These are phyloP conservation scores for Viridothelium virens DNA, from an alignment of 495 filamentous ascomycete genomes.

Conservation along the genomic window DNA sequence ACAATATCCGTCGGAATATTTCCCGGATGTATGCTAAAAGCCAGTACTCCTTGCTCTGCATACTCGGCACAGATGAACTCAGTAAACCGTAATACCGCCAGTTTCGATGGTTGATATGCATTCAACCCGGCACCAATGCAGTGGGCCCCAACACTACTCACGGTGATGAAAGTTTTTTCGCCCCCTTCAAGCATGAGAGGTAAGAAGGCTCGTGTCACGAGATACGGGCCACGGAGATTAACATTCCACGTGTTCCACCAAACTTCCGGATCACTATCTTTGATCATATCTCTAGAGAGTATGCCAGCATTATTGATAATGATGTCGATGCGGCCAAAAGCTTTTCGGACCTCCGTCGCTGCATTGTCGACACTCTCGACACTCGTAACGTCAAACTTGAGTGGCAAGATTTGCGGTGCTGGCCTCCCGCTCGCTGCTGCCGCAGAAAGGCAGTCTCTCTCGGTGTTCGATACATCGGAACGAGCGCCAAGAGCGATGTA, in stretches of 20 bases:
- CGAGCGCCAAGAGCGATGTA: constrained; percentile 39
- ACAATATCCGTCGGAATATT: constrained; percentile 43
- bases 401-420: constrained; percentile 36
- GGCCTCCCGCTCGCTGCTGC: constrained; percentile 34
- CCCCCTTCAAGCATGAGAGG: constrained; percentile 38
- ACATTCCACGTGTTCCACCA: constrained; percentile 44
- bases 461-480: constrained; percentile 34
- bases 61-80: constrained; percentile 44
- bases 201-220: constrained; percentile 36
- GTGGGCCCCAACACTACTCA: constrained; percentile 42
- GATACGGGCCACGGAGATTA: constrained; percentile 44
- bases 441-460: constrained; percentile 33
- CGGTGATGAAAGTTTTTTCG: constrained; percentile 43
- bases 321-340: constrained; percentile 42
- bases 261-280: constrained; percentile 38
- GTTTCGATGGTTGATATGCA: constrained; percentile 43
- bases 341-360: constrained; percentile 27
- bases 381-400: constrained; percentile 41
- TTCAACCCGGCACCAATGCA: constrained; percentile 27
- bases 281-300: constrained; percentile 34
- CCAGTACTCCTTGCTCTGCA: constrained; percentile 39
- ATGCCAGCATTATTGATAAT: constrained; percentile 50
- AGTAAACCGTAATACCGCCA: constrained; percentile 43
- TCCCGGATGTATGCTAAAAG: constrained; percentile 46
- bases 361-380: constrained; percentile 34